Conservation (phyloP, 331 rosid species). For the Telfairia occidentalis region DNA sequence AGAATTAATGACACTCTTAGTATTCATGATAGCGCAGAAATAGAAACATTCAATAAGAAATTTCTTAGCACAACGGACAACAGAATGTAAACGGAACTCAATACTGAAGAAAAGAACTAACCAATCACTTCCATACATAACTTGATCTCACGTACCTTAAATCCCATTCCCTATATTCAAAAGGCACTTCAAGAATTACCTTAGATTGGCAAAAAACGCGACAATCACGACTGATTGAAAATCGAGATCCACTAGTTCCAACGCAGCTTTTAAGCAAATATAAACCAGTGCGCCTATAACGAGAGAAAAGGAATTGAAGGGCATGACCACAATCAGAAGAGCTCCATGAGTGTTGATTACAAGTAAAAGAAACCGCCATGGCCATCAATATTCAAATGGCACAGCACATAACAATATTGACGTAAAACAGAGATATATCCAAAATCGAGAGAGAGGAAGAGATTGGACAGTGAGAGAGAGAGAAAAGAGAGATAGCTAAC, state of each 20-base stretch:
- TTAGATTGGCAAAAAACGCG: conserved; percentile 45
- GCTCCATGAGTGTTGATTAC: conserved; percentile 18
- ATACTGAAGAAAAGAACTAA: not conserved
- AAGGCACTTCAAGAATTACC: conserved; percentile 30
- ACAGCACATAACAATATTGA: not conserved
- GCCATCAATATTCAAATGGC: not conserved
- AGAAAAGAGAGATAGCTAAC: not conserved
- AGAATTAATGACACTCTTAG: not conserved
- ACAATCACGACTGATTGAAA: conserved; percentile 14
- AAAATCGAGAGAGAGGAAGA: too few relatives aligned
- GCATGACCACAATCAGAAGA: conserved; percentile 22
- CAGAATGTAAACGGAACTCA: not conserved
- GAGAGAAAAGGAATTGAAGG: conserved; percentile 23
- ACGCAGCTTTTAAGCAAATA: conserved; percentile 4
- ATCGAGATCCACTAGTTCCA: conserved; percentile 11
- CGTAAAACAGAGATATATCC: not conserved
- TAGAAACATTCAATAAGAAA: not conserved
- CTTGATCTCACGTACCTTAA: not conserved
- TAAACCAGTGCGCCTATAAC: conserved; percentile 16
- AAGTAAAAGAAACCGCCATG: conserved; percentile 26
- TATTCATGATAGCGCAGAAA: not conserved
- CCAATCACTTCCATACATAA: not conserved
- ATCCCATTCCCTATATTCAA: not conserved
- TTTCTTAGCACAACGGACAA: not conserved
- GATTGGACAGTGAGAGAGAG: not conserved